Evolutionary conservation across 345 rosid genomes (phyloP).

Genomic region (Linum trigynum): DNA sequence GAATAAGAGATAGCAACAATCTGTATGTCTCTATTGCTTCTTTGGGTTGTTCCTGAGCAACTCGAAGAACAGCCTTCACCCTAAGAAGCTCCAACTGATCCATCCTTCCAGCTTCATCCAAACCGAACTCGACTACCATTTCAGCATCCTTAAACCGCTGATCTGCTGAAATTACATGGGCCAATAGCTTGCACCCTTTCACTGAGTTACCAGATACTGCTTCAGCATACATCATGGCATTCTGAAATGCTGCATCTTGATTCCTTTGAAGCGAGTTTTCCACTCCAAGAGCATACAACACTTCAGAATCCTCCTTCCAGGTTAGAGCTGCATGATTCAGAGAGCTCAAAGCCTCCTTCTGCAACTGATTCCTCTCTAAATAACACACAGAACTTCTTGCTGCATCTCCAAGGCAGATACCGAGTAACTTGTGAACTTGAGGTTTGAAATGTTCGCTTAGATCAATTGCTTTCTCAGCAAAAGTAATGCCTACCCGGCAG

Average conservation of each 20-base stretch:
- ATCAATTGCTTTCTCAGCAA: slow-evolving; percentile 44
- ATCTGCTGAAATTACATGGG: slow-evolving; percentile 63
- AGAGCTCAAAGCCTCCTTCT: slow-evolving; percentile 48
- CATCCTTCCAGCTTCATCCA: slow-evolving; percentile 60
- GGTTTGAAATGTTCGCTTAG: slow-evolving; percentile 38
- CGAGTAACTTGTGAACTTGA: slow-evolving; percentile 70
- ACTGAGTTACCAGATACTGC: slow-evolving; percentile 44
- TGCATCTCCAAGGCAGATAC: slow-evolving; percentile 69
- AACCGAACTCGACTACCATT: slow-evolving; percentile 50
- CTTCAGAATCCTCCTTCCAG: slow-evolving; percentile 46
- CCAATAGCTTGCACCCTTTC: slow-evolving; percentile 69
- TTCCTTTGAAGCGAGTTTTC: slow-evolving; percentile 89
- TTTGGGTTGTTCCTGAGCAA: slow-evolving; percentile 74
- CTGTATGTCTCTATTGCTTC: slow-evolving; percentile 85
- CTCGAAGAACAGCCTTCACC: slow-evolving; percentile 67
- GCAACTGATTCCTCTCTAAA: slow-evolving; percentile 51
- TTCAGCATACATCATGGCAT: slow-evolving; percentile 49
- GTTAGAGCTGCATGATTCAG: slow-evolving; percentile 46
- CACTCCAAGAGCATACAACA: slow-evolving; percentile 44
- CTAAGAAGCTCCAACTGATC: slow-evolving; percentile 74
- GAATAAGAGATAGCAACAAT: slow-evolving; percentile 60
- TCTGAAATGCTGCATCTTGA: slow-evolving; percentile 55
- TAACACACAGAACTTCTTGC: slow-evolving; percentile 68
- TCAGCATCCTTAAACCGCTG: slow-evolving; percentile 68
- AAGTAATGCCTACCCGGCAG: slow-evolving; percentile 53